Base-by-base conservation (phyloP, 805 yeast species). In the Cyberlindnera subsufficiens region DNA sequence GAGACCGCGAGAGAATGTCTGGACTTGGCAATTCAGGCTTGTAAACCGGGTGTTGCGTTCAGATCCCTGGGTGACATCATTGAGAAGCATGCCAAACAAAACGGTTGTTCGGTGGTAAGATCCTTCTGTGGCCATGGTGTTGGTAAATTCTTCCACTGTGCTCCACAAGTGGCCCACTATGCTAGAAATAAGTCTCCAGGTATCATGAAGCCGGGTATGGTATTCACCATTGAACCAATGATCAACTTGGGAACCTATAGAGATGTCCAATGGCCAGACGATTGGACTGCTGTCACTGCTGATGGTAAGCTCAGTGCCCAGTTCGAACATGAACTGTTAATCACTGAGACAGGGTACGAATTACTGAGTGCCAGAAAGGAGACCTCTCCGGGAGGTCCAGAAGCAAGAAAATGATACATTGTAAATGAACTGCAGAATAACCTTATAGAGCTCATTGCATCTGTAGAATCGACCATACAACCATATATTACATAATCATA, bases 161-260 rank as follows among this genome's bases (percentile, higher is more conserved):
- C 88, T 37, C 99, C 99, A 32, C 86, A 81, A 53, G 78, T 93
- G 42, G 96, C 97, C 3, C 99, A 93, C 64, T 93, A 93, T 60
- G 95, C 93, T 18, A 82, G 80, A 54, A 93, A 90, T 68, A 91
- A 91, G 68, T 86, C 96, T 7, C 74, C 90, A 37, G 99, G 99
- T 45, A 80, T 87, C 36, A 90, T 93, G 69, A 87, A 87, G 62
- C 91, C 96, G 18, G 99, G 99, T 18, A 86, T 90, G 83, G 88
- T 86, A 13, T 93, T 93, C 71, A 93, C 99, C 18, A 87, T 93
- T 44, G 99, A 93, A 67, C 99, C 99, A 37, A 93, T 93, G 99
- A 77, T 93, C 53, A 85, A 87, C 60, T 69, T 80, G 51, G 99
- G 99, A 8, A 68, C 83, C 0, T 83, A 77, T 68, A 77, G 77